Conservation (phyloP, 495 filamentous ascomycete genomes). For the Talaromyces liani region DNA sequence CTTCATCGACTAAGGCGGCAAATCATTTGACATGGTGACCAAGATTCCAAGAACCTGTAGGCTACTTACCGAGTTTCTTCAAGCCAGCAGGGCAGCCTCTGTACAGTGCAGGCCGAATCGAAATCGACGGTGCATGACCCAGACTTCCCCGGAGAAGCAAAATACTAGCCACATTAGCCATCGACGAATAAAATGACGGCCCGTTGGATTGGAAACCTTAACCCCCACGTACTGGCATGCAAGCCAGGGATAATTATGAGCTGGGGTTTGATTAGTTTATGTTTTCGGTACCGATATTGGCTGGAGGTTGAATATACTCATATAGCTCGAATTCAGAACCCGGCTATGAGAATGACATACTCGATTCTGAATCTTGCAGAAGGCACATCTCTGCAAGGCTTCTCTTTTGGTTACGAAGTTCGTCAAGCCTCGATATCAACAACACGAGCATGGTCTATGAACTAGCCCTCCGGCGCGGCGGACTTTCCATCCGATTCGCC, state of each 20-base stretch:
- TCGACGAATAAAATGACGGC: background rate
- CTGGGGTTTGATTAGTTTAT: background rate
- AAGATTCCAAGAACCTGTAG: background rate
- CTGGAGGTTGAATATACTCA: background rate
- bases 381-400: background rate
- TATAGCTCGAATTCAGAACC: background rate
- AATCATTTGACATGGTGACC: background rate
- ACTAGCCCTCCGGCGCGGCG: background rate
- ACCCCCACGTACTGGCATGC: background rate
- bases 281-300: background rate
- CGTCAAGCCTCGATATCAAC: background rate
- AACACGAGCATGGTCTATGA: background rate
- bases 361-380: constrained; percentile 4
- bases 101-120: background rate
- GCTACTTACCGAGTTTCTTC: background rate
- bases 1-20: background rate
- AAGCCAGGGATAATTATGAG: background rate
- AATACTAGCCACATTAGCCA: background rate
- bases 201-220: background rate
- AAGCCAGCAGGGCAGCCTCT: background rate
- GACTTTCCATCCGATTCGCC: constrained; percentile 1
- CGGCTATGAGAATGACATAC: background rate
- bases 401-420: background rate
- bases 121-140: background rate
- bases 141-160: background rate